Evolutionary conservation across 2,329 filamentous ascomycete genomes (phyloP).

Genomic region (Hymenoscyphus scutula): DNA sequence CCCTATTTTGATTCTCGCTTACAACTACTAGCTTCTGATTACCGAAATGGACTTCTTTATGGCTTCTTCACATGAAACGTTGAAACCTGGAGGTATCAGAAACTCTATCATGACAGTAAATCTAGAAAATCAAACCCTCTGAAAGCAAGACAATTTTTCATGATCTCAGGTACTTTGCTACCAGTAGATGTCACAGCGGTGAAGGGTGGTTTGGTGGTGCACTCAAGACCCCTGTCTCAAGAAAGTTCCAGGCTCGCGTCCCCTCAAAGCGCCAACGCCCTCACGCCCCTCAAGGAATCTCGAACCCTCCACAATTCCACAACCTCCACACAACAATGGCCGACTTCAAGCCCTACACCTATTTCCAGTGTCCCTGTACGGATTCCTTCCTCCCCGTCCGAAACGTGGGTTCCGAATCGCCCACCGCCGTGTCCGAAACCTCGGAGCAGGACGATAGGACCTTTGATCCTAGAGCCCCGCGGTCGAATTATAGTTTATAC

Average conservation of each 20-base stretch:
- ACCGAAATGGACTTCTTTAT: too few species aligned
- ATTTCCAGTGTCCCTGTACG: constrained; percentile 65
- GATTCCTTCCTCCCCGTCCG: constrained; percentile 40
- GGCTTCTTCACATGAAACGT: neutral
- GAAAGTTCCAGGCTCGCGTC: constrained; percentile 16
- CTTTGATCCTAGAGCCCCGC: constrained; percentile 81
- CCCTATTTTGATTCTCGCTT: too few species aligned
- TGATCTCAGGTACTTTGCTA: neutral
- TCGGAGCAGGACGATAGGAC: constrained; percentile 70
- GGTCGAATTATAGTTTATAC: constrained; percentile 88
- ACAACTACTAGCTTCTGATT: too few species aligned
- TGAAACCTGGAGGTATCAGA: neutral
- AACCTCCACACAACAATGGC: constrained; percentile 43
- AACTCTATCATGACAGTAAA: neutral
- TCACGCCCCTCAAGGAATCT: neutral
- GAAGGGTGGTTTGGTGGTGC: neutral
- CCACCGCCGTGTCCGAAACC: constrained; percentile 36
- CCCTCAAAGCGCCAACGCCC: neutral
- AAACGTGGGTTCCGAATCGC: constrained; percentile 37
- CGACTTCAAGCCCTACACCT: constrained; percentile 59
- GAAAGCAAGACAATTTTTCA: neutral
- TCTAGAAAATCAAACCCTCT: neutral
- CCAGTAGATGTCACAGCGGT: neutral
- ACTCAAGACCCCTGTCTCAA: constrained; percentile 5
- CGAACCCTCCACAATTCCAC: neutral